These are phyloP conservation scores for Didymella pinodella DNA, from an alignment of 2,329 filamentous ascomycete genomes.

Conservation along the genomic window DNA sequence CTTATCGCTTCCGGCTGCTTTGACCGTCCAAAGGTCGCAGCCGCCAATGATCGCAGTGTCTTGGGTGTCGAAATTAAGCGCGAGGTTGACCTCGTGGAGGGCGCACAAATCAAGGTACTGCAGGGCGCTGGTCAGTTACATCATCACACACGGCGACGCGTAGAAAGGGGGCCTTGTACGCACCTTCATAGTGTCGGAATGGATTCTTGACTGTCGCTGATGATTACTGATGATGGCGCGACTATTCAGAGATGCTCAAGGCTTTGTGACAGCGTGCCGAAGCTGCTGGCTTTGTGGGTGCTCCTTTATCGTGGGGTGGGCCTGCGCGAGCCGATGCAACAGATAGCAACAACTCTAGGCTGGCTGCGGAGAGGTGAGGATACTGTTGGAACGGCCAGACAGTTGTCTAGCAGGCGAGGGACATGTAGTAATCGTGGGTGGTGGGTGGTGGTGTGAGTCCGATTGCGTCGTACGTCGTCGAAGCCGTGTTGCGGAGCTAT, in stretches of 20 bases:
- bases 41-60: slow-evolving; percentile 92
- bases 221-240: slow-evolving; percentile 18
- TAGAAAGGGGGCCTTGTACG: slow-evolving; percentile 28
- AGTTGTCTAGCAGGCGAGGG: slow-evolving; percentile 49
- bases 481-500: slow-evolving; percentile 38
- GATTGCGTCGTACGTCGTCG: slow-evolving; percentile 27
- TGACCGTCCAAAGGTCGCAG: slow-evolving; percentile 97
- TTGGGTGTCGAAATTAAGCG: slow-evolving; percentile 93
- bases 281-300: slow-evolving; percentile 32
- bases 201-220: slow-evolving; percentile 5
- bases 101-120: slow-evolving; percentile 92
- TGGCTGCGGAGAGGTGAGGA: slow-evolving; percentile 52
- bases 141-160: slow-evolving; percentile 25
- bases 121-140: slow-evolving; percentile 39
- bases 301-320: slow-evolving; percentile 43
- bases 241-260: slow-evolving; percentile 1
- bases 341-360: slow-evolving; percentile 51
- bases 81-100: slow-evolving; percentile 89
- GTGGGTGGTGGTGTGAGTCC: slow-evolving; percentile 32
- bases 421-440: slow-evolving; percentile 36
- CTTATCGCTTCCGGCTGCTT: slow-evolving; percentile 93
- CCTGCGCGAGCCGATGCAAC: slow-evolving; percentile 50
- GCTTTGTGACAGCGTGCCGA: slow-evolving; percentile 29
- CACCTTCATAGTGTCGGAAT: slow-evolving; percentile 50
- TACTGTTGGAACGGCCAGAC: slow-evolving; percentile 51